Evolutionary conservation across 192 early-diverging fungal species (phyloP).

Genomic region (Podochytrium sp.): DNA sequence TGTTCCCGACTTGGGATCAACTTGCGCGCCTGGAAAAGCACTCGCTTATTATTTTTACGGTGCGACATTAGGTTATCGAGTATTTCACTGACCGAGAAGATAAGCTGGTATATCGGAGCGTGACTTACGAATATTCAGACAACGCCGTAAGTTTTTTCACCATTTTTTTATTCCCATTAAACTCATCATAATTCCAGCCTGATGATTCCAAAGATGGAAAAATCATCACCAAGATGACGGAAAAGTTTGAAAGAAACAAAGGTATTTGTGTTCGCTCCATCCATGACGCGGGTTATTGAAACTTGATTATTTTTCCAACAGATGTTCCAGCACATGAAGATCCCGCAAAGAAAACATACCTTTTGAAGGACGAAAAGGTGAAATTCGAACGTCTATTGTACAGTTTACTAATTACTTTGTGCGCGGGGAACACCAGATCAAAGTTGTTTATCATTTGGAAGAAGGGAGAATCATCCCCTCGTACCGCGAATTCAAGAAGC

Average conservation of each 20-base stretch:
- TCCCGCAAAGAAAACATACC: constrained; percentile 57
- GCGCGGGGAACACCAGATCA: constrained; percentile 37
- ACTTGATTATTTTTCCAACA: background rate
- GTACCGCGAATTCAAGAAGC: constrained; percentile 57
- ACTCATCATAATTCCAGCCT: background rate
- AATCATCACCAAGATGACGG: constrained; percentile 59
- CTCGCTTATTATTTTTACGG: background rate
- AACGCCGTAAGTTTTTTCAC: background rate
- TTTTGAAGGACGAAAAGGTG: constrained; percentile 57
- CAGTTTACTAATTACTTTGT: constrained; percentile 5
- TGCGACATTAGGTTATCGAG: constrained; percentile 45
- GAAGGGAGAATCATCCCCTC: constrained; percentile 55
- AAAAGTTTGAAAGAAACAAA: constrained; percentile 55
- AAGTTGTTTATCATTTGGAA: constrained; percentile 57
- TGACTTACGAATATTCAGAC: constrained; percentile 47
- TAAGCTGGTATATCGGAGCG: constrained; percentile 53
- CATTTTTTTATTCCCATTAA: constrained; percentile 8
- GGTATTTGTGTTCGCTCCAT: constrained; percentile 15
- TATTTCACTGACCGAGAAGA: constrained; percentile 60
- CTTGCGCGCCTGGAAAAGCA: no score
- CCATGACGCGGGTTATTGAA: background rate
- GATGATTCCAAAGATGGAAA: constrained; percentile 17
- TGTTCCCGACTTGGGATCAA: no score
- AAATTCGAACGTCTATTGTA: background rate
- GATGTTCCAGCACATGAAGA: constrained; percentile 46